Evolutionary conservation across 2,329 filamentous ascomycete genomes (phyloP), one percentile per base, ranked within the genome.

Genomic region (Cladophialophora bantiana): DNA sequence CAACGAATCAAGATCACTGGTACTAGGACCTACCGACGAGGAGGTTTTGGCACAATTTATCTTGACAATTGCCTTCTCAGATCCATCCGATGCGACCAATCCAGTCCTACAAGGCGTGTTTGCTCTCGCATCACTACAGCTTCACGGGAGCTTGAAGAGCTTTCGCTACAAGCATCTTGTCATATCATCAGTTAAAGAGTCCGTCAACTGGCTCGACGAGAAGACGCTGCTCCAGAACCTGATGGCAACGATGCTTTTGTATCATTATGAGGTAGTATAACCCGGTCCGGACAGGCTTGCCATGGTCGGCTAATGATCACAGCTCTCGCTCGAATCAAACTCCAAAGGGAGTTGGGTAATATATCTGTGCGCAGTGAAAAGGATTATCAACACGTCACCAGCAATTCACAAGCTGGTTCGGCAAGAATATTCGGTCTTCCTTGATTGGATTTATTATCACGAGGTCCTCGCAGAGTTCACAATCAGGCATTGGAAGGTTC

Each of bases 231-330:
- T 69, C 50, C 64, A 65, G 56, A 69, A 67, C 61, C 42, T 69
- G 57, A 69, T 69, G 60, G 67, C 67, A 62, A 69, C 64, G 53
- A 69, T 69, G 67, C 67, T 69, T 20, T 61, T 69, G 53, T 69
- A 69, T 69, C 64, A 69, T 65, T 67, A 69, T 56, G 64, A 69
- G 64, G 67, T 67, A 64, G 31, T 57, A 20, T 36, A 35, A 50
- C 52, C 56, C 60, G n/a, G 31, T 59, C 53, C 34, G 36, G 38
- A 40, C 34, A 32, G 58, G 66, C 50, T 52, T 48, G 20, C 35
- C 42, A 65, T 50, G 38, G 56, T 58, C 57, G 18, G 26, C 65
- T 68, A 62, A 68, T 38, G 0, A 65, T 65, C 45, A 59, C 58
- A 68, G 66, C 66, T 68, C 40, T 65, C 66, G n/a, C 62, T 68